Base-by-base conservation (phyloP, 1,284 basidiomycete genomes). In the Heterobasidion parviporum region DNA sequence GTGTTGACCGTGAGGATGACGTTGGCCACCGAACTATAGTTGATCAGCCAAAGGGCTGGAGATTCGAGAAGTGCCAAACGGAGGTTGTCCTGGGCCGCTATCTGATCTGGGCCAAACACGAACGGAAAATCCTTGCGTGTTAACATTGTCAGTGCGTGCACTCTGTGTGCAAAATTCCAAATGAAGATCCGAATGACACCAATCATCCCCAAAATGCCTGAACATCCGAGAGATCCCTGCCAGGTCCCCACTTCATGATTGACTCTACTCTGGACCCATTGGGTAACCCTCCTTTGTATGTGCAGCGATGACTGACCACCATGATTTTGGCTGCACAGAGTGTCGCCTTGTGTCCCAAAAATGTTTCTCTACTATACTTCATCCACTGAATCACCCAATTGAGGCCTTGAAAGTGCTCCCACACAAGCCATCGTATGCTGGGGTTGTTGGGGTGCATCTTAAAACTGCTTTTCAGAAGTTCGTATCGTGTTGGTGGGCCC, bases 1-100 rank as follows among this genome's bases (percentile, higher is more conserved):
- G 70, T 63, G 60, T 75, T 68, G 7, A 70, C 68, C 0, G 68
- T 59, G 0, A 73, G 57, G 10, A 71, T 67, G 5, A 72, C 64
- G 0, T 59, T 56, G 2, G 45, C 50, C 10, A 62, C 50, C 0
- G 62, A 64, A 9, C 45, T 15, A 47, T 71, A 72, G 54, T 73
- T 64, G 26, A 74, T 66, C 2, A 63, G 65, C 9, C 56, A 53
- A 2, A 69, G 51, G n/a, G 64, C 65, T 3, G 63, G 61, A 12
- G 60, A 56, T 9, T 51, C n/a, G 2, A 52, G 10, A 2, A 68
- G 45, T 4, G 59, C 56, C 3, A 61, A 9, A 50, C 68, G 67
- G 3, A 69, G 56, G 1, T 54, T 45, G 8, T 63, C 57, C 46
- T 59, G 53, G 3, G 60, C 61, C 14, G 43, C 43, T 14, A 55